phyloP scores from a whole-genome alignment of 2,329 filamentous ascomycete genomes.

The Alternaria alternata region DNA sequence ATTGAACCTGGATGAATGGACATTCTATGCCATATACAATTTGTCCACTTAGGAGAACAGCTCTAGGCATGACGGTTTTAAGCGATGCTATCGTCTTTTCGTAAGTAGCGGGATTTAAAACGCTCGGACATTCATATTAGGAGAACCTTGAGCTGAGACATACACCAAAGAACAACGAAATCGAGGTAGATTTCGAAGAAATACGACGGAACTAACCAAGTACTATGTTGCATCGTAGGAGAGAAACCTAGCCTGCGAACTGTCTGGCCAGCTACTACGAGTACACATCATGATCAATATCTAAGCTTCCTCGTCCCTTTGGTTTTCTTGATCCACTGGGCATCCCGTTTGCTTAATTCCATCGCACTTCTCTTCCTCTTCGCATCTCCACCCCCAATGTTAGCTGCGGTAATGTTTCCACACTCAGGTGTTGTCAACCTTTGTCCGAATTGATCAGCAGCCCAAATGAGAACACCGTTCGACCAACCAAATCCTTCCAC shows the following conservation, averaged over 20 bases:
- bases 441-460: slow-evolving; percentile 68
- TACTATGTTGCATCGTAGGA: background rate
- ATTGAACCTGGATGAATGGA: no score
- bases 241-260: background rate
- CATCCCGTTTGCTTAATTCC: slow-evolving; percentile 40
- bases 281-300: slow-evolving; percentile 3
- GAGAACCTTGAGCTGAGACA: background rate
- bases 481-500: slow-evolving; percentile 77
- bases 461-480: slow-evolving; percentile 73
- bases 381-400: slow-evolving; percentile 19
- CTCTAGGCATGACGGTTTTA: background rate
- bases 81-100: background rate
- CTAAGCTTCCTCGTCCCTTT: slow-evolving; percentile 7
- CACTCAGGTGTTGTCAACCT: slow-evolving; percentile 63
- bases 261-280: background rate
- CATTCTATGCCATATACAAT: no score
- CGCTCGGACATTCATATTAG: background rate
- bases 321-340: slow-evolving; percentile 43
- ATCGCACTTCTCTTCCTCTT: slow-evolving; percentile 44
- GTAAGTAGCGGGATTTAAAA: background rate
- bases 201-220: background rate
- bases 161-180: background rate
- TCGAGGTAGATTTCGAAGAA: background rate
- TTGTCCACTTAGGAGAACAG: no score
- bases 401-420: slow-evolving; percentile 43